Evolutionary conservation across 1,284 basidiomycete genomes (phyloP).

Genomic region (Psilocybe mexicana): DNA sequence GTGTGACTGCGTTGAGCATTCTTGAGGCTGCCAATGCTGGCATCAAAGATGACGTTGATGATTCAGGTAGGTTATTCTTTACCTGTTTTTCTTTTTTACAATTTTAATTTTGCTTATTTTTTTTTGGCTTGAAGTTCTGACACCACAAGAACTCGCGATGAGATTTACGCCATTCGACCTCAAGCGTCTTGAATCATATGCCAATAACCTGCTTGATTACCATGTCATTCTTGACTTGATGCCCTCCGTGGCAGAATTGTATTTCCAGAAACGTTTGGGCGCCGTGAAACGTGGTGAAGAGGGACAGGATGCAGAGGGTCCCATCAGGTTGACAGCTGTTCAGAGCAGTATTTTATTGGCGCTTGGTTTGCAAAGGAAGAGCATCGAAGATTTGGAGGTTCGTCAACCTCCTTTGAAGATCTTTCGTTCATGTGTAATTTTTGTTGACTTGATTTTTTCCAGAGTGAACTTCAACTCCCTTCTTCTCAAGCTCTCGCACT

Average conservation of each 20-base stretch:
- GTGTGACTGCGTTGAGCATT: conserved; percentile 84
- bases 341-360: conserved; percentile 90
- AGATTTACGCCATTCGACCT: conserved; percentile 92
- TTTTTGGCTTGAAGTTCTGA: conserved; percentile 42
- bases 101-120: not conserved
- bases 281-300: conserved; percentile 11
- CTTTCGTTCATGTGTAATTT: not conserved
- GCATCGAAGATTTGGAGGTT: conserved; percentile 88
- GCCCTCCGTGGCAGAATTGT: conserved; percentile 78
- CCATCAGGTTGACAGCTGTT: conserved; percentile 76
- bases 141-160: conserved; percentile 70
- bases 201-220: conserved; percentile 95
- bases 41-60: conserved; percentile 51
- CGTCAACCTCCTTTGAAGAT: conserved; percentile 17
- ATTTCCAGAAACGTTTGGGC: conserved; percentile 77
- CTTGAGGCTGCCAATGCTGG: conserved; percentile 81
- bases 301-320: conserved; percentile 17
- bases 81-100: not conserved
- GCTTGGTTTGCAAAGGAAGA: conserved; percentile 90
- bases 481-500: conserved; percentile 89
- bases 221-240: conserved; percentile 94
- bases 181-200: conserved; percentile 94
- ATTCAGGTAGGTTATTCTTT: conserved; percentile 39
- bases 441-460: not conserved
- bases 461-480: conserved; percentile 82